phyloP scores from a whole-genome alignment of 371 early-diverging fungal species.

The Lichtheimia ramosa region DNA sequence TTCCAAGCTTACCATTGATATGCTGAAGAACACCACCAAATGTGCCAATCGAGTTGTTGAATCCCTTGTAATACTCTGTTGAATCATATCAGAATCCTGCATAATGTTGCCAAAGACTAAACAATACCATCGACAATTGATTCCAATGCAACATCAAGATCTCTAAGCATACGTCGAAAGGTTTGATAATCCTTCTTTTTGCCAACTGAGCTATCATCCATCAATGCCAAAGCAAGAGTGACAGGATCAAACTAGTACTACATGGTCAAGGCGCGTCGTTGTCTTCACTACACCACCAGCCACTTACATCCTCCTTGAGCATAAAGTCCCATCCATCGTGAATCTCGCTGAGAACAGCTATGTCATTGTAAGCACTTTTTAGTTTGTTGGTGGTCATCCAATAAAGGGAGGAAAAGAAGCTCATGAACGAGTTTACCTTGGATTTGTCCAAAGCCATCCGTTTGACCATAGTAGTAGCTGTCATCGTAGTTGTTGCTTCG shows the following conservation, averaged over 20 bases:
- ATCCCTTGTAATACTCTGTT: constrained; percentile 88
- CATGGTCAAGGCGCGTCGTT: background rate
- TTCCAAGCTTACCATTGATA: constrained; percentile 63
- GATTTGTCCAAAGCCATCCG: background rate
- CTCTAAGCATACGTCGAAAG: constrained; percentile 69
- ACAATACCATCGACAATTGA: constrained; percentile 81
- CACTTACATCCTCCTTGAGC: constrained; percentile 55
- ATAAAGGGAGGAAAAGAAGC: background rate
- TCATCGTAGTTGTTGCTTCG: too few species aligned
- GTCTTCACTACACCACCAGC: background rate
- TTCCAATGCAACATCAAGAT: constrained; percentile 82
- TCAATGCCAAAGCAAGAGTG: constrained; percentile 79
- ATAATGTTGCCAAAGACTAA: background rate
- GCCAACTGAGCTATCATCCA: constrained; percentile 80
- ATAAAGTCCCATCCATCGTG: constrained; percentile 67
- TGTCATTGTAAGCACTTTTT: too few species aligned
- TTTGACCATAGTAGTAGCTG: background rate
- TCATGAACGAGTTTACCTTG: background rate
- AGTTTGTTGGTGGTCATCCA: too few species aligned
- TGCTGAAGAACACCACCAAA: constrained; percentile 89
- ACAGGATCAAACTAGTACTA: constrained; percentile 85
- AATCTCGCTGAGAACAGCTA: constrained; percentile 50
- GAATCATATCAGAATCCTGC: background rate
- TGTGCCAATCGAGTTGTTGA: constrained; percentile 89
- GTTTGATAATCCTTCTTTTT: constrained; percentile 77